Base-by-base conservation (phyloP, 495 filamentous ascomycete genomes). In the Penicillium desertorum region DNA sequence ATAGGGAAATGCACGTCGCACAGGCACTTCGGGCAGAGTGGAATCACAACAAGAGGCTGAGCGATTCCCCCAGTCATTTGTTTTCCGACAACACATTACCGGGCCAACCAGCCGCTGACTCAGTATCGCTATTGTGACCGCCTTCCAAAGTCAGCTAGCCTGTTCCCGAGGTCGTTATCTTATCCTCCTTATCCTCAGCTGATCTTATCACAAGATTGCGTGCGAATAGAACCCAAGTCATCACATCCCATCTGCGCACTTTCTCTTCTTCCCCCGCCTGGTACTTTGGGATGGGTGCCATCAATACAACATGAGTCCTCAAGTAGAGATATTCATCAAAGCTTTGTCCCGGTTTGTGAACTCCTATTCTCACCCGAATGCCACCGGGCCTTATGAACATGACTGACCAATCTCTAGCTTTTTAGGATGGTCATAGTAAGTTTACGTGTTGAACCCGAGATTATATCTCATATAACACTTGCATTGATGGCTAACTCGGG, bases 391-490 rank as follows among this genome's bases (percentile, higher is more conserved):
- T 29, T 22, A 12, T 34, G 10, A 14, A 46, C 51, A 47, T 45
- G 34, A 29, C 39, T 39, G 23, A 54, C 45, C 3, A 25, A 37
- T 8, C 4, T 29, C 44, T 45, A 77, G 74, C 37, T 68, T 76
- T 29, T 57, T 77, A 45, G 74, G 74, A 58, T 77, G 74, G 74
- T 68, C 73, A 58, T 77, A 77, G 74, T 77, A 72, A 60, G 74
- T 70, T 17, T 37, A 34, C 22, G 5, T 7, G 9, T 25, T 20
- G 5, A 44, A 43, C 39, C 42, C 17, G 29, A 34, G 2, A 5
- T 16, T 10, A 10, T 7, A 29, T 20, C 6, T 20, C 6, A 2
- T 20, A 37, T 27, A n/a, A 9, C n/a, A 5, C 27, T 19, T 25
- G 20, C 4, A n/a, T 20, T 27, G n/a, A 43, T 8, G 37, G 29